Evolutionary conservation across 2,329 filamentous ascomycete species (phyloP).

Genomic region (Periconia sp.): DNA sequence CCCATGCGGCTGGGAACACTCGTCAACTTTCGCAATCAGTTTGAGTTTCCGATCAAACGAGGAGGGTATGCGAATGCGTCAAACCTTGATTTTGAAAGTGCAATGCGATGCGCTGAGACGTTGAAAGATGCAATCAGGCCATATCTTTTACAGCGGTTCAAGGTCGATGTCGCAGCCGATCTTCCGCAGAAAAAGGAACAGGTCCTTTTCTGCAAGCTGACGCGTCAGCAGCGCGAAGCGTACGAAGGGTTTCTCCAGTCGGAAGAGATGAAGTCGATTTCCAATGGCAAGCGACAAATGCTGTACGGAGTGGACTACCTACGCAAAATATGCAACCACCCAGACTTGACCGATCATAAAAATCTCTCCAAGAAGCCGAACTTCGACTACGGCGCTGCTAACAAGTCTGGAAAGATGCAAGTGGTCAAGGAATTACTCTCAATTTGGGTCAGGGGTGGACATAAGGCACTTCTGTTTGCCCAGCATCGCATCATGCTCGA

Average conservation of each 20-base stretch:
- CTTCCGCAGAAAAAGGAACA: slow-evolving; percentile 95
- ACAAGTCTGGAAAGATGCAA: slow-evolving; percentile 93
- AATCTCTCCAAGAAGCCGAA: slow-evolving; percentile 63
- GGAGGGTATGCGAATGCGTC: slow-evolving; percentile 96
- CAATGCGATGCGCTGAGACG: slow-evolving; percentile 90
- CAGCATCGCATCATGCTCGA: slow-evolving; percentile 96
- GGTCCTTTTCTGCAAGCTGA: slow-evolving; percentile 94
- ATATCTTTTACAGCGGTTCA: slow-evolving; percentile 89
- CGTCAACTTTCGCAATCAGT: slow-evolving; percentile 87
- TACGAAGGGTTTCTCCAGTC: slow-evolving; percentile 85
- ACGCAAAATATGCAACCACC: slow-evolving; percentile 97
- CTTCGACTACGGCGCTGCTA: slow-evolving; percentile 78
- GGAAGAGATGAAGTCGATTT: slow-evolving; percentile 83
- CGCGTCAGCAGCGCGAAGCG: slow-evolving; percentile 74
- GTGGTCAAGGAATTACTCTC: slow-evolving; percentile 86
- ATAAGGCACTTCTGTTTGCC: slow-evolving; percentile 92
- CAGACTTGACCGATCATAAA: slow-evolving; percentile 79
- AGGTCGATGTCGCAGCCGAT: slow-evolving; percentile 91
- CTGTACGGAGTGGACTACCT: slow-evolving; percentile 90
- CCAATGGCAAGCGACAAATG: slow-evolving; percentile 75
- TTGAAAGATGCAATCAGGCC: slow-evolving; percentile 93
- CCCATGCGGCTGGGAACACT: slow-evolving; percentile 94
- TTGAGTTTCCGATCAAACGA: slow-evolving; percentile 90
- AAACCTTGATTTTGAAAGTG: slow-evolving; percentile 92
- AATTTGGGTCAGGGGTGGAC: slow-evolving; percentile 89